Evolutionary conservation across 768 basidiomycete species (phyloP).

Genomic region (Auricularia auricula-judae): DNA sequence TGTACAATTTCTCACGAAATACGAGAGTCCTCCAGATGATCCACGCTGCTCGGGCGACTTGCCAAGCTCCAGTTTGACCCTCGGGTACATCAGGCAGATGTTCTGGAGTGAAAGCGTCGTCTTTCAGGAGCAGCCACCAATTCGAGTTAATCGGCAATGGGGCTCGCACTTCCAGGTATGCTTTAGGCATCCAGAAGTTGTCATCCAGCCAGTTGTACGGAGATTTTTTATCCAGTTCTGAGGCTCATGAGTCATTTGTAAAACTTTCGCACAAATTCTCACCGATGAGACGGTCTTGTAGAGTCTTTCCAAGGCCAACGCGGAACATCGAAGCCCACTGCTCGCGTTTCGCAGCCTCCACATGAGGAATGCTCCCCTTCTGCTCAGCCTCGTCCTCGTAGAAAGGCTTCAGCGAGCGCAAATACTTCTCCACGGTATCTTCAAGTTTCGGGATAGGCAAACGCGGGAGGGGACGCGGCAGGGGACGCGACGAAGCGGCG

Average conservation of each 20-base stretch:
- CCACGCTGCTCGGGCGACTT: constrained; percentile 78
- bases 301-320: constrained; percentile 49
- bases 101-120: constrained; percentile 56
- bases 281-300: constrained; percentile 72
- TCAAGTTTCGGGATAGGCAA: constrained; percentile 75
- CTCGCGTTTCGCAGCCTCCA: constrained; percentile 41
- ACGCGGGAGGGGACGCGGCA: constrained; percentile 35
- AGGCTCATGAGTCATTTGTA: neutral
- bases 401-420: constrained; percentile 68
- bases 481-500: too few relatives aligned
- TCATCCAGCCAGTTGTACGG: constrained; percentile 93
- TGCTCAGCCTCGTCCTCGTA: constrained; percentile 61
- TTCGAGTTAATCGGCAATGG: constrained; percentile 86
- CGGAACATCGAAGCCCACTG: constrained; percentile 63
- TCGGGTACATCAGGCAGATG: constrained; percentile 5
- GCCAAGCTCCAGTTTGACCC: constrained; percentile 55
- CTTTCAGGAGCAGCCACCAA: constrained; percentile 86
- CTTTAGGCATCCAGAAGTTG: constrained; percentile 80
- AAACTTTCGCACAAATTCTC: constrained; percentile 11
- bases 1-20: constrained; percentile 55
- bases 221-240: constrained; percentile 72
- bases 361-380: constrained; percentile 39
- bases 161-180: constrained; percentile 80
- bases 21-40: constrained; percentile 58
- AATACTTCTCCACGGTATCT: constrained; percentile 64